phyloP scores from a whole-genome alignment of 31 red algal species.

The Porphyra umbilicalis region DNA sequence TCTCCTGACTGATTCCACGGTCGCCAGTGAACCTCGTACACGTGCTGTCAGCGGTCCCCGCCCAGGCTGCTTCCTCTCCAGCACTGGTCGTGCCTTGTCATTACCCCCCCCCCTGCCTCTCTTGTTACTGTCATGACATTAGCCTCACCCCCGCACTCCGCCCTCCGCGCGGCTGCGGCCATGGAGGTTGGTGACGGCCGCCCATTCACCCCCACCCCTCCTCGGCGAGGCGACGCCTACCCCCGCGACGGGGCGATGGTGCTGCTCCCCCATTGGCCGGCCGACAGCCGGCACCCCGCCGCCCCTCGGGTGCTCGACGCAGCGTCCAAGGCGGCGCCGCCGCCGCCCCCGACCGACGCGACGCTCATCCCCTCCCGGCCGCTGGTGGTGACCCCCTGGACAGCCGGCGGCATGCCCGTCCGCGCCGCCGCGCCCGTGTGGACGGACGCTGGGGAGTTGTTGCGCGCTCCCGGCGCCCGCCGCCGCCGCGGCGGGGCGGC shows the following conservation, averaged over 20 bases:
- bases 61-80: too few relatives aligned
- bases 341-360: not conserved
- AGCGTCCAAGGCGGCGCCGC: not conserved
- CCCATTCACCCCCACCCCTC: not conserved
- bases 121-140: too few relatives aligned
- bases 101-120: too few relatives aligned
- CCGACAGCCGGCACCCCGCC: not conserved
- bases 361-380: not conserved
- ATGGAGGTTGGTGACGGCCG: not conserved
- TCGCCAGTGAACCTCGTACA: too few relatives aligned
- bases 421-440: not conserved
- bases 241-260: not conserved
- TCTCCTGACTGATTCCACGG: too few relatives aligned
- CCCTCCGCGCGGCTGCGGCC: not conserved
- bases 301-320: not conserved
- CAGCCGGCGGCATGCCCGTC: not conserved
- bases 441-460: not conserved
- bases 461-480: not conserved
- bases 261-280: not conserved
- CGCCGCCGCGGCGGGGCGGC: not conserved
- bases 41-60: too few relatives aligned
- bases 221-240: not conserved
- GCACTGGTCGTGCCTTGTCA: too few relatives aligned
- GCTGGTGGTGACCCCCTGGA: not conserved
- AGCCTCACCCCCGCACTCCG: too few relatives aligned